Evolutionary conservation across 228 moss, liverwort and hornwort genomes (phyloP), one percentile per base, ranked within the genome.

Genomic region (Sphagnum fallax): DNA sequence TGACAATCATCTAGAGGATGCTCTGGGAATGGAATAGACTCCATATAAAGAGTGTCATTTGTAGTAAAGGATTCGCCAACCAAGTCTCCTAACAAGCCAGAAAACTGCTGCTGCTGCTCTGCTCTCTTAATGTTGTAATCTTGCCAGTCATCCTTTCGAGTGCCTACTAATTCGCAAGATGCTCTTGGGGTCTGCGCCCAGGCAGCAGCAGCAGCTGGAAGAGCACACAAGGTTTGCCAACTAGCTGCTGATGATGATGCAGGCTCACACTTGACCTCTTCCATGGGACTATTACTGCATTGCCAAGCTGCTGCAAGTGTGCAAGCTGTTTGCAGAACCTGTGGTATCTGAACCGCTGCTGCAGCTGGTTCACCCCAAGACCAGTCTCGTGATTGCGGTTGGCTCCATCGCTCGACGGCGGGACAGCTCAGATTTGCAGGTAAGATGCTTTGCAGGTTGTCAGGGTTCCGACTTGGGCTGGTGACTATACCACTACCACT

Each of bases 151-250:
- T 32, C 32, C 32, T 32, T 32, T 32, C 2, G 32, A 32, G 32
- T 32, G 32, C 32, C 32, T 32, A 32, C 32, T 32, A 32, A 32
- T 32, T 32, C 32, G 32, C 32, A 32, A 32, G 32, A 32, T 32
- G 32, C 32, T 32, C 32, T 32, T 32, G 32, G 32, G 32, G 32
- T 32, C 32, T 32, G 32, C 32, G 32, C 32, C 32, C 32, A 32
- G 32, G 32, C 32, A 32, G 32, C 32, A 32, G 32, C 82, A 13
- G 73, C 78, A 8, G 86, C 86, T 4, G 86, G 82, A 48, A 80
- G 71, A 75, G 80, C 86, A 12, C 72, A 79, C 68, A 85, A 61
- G 63, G 68, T 77, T 68, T 79, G 80, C 86, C 86, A 86, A 69
- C 71, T 85, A 51, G 80, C 83, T 4, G 70, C 50, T 32, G 32